A percentile compares a stretch with the other conserved stretches of the same genome.
Evolutionary conservation across 1,139 yeast genomes (phyloP).

Genomic region (Nakaseomyces nivariensis): DNA sequence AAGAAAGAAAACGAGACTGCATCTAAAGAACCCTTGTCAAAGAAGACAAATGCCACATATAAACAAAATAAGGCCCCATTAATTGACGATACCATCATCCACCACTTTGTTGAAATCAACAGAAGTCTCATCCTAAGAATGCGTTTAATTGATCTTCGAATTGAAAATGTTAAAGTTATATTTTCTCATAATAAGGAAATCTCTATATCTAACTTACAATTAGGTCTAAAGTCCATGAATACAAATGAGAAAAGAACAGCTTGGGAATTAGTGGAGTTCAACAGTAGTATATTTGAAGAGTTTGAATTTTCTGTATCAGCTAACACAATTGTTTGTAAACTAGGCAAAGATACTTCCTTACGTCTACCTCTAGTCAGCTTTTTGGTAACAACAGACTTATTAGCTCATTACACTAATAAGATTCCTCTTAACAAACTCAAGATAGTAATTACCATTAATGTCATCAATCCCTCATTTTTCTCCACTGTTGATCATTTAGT

Average conservation of each 20-base stretch:
- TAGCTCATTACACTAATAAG: constrained; percentile 14
- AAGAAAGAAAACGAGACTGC: neutral
- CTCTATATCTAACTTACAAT: constrained; percentile 21
- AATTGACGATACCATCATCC: neutral
- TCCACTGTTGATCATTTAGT: constrained; percentile 12
- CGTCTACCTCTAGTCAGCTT: constrained; percentile 24
- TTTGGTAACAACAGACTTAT: constrained; percentile 21
- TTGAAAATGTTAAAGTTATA: constrained; percentile 20
- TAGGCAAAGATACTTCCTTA: constrained; percentile 14
- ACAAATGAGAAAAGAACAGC: constrained; percentile 15
- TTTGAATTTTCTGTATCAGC: constrained; percentile 24
- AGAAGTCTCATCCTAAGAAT: constrained; percentile 10
- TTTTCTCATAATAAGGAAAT: constrained; percentile 11
- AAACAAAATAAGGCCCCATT: neutral
- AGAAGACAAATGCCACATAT: neutral
- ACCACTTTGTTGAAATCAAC: constrained; percentile 5
- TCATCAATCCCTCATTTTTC: constrained; percentile 24
- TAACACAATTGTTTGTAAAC: constrained; percentile 15
- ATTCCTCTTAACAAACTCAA: constrained; percentile 13
- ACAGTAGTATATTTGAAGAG: constrained; percentile 11
- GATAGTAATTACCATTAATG: constrained; percentile 17
- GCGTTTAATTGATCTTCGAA: constrained; percentile 21
- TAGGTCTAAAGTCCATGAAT: constrained; percentile 18
- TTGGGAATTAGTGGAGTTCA: constrained; percentile 16
- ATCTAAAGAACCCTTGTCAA: neutral